A percentile compares a stretch with the other conserved stretches of the same genome.
These are phyloP conservation scores for Mortierella sp. DNA, from an alignment of 371 early-diverging fungal genomes.

Conservation along the genomic window DNA sequence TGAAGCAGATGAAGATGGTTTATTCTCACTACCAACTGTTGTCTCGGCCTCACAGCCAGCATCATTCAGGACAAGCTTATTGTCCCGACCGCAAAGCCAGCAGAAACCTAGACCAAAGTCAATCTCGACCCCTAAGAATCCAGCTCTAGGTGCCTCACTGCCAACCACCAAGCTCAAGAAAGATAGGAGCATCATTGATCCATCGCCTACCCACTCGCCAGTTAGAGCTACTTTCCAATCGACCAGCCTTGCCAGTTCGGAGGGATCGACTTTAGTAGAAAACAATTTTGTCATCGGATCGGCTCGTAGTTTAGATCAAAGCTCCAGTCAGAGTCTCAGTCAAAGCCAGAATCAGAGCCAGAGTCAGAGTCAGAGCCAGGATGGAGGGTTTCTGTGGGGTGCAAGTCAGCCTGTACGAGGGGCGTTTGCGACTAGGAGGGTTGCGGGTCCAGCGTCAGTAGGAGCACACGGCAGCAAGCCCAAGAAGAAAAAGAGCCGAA, in stretches of 20 bases:
- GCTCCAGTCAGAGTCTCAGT: background rate
- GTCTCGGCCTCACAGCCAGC: conserved; percentile 31
- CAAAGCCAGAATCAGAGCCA: conserved; percentile 12
- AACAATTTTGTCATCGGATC: background rate
- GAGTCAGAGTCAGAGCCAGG: conserved; percentile 7
- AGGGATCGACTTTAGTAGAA: background rate
- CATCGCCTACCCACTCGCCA: background rate
- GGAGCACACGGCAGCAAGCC: conserved; percentile 7
- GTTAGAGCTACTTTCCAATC: background rate
- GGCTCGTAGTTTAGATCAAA: background rate
- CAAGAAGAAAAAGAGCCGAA: conserved; percentile 37
- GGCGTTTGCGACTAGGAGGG: conserved; percentile 24
- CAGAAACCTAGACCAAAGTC: conserved; percentile 1
- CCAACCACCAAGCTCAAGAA: background rate
- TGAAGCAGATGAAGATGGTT: conserved; percentile 34
- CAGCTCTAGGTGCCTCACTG: background rate
- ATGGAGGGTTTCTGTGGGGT: conserved; percentile 11
- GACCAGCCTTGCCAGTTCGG: background rate
- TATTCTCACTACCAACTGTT: conserved; percentile 40
- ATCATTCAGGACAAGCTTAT: background rate
- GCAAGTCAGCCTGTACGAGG: conserved; percentile 52
- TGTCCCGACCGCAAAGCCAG: background rate
- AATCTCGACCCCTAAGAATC: background rate
- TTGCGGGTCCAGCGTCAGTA: background rate
- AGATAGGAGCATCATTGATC: background rate